phyloP scores from a whole-genome alignment of 179 eudicot genomes.

The Spergularia azorica region DNA sequence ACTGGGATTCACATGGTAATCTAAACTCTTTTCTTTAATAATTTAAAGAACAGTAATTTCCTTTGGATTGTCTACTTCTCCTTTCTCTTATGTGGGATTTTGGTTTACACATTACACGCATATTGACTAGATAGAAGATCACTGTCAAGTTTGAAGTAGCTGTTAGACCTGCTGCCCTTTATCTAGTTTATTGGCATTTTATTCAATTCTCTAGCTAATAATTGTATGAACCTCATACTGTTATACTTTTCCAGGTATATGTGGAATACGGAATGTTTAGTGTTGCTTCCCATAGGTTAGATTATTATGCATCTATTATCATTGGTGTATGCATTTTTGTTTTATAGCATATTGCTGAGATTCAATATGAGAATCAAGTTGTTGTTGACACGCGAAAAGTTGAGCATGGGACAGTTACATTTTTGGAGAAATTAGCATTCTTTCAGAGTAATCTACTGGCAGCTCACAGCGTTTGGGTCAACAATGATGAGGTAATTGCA shows the following conservation, averaged over 20 bases:
- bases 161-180: too few species aligned
- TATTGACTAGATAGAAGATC: too few species aligned
- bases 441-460: conserved; percentile 78
- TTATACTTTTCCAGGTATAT: too few species aligned
- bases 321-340: neutral
- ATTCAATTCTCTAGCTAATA: neutral
- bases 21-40: neutral
- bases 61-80: neutral
- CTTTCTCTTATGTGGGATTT: neutral
- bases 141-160: too few species aligned
- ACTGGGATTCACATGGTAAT: conserved; percentile 94
- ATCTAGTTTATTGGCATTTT: neutral
- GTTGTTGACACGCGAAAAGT: conserved; percentile 58
- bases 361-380: conserved; percentile 75
- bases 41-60: neutral
- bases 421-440: conserved; percentile 67
- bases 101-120: neutral
- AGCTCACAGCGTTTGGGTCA: conserved; percentile 91
- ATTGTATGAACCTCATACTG: too few species aligned
- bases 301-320: neutral
- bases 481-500: conserved; percentile 66
- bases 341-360: conserved; percentile 87
- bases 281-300: too few species aligned
- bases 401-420: conserved; percentile 85
- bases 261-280: too few species aligned